Conservation (phyloP, 139 green algal genomes). For the Chlorella sp. region DNA sequence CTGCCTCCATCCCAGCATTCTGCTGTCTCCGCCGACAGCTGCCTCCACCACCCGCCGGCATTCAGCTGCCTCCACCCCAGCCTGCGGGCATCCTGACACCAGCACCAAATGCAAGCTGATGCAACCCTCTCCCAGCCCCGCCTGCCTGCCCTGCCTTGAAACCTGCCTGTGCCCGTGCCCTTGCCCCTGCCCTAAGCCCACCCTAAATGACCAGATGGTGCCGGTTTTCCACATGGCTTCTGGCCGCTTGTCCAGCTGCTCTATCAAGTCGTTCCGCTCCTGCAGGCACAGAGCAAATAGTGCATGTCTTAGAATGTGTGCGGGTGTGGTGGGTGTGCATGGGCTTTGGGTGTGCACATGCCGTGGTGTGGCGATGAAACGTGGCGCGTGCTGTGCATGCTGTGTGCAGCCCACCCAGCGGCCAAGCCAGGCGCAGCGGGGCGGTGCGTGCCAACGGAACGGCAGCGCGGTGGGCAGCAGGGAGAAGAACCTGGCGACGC, state of each 20-base stretch:
- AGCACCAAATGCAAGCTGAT: neutral
- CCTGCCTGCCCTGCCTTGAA: neutral
- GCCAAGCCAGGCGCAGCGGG: neutral
- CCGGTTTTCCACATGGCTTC: conserved; percentile 79
- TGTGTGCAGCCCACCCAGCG: neutral
- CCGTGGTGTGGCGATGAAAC: too few relatives aligned
- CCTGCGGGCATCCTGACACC: too few relatives aligned
- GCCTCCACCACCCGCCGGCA: too few relatives aligned
- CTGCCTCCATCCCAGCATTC: too few relatives aligned
- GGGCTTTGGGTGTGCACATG: too few relatives aligned
- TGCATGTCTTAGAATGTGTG: neutral
- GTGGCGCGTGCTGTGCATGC: too few relatives aligned
- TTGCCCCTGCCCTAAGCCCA: conserved; percentile 12
- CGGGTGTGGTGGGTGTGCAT: too few relatives aligned
- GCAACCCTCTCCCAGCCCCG: neutral
- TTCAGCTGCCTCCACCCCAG: too few relatives aligned
- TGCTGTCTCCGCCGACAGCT: too few relatives aligned
- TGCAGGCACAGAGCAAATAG: conserved; percentile 36
- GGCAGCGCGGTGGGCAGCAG: neutral
- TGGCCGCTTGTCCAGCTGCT: conserved; percentile 66
- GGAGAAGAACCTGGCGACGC: neutral
- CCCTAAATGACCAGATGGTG: conserved; percentile 73
- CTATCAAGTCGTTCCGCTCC: conserved; percentile 71
- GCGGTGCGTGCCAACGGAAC: too few relatives aligned
- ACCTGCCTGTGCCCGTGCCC: too few relatives aligned